These are phyloP conservation scores for Daldinia eschscholtzii DNA, from an alignment of 2,329 filamentous ascomycete species.

Conservation along the genomic window DNA sequence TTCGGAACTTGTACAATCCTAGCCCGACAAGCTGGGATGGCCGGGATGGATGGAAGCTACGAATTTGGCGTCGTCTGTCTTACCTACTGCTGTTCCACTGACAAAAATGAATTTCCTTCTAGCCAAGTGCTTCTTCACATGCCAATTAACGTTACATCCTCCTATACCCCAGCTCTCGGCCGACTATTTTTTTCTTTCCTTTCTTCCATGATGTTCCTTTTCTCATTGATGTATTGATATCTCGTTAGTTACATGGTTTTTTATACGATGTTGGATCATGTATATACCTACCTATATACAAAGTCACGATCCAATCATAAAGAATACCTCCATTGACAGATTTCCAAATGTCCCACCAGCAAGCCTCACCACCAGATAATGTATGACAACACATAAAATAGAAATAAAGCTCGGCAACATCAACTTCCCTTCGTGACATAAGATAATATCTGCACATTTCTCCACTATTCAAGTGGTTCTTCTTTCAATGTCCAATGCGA, in stretches of 20 bases:
- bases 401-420: slow-evolving; percentile 5
- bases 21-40: not conserved
- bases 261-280: not conserved
- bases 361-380: slow-evolving; percentile 15
- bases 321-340: not conserved
- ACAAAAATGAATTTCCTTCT: slow-evolving; percentile 12
- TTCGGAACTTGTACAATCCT: slow-evolving; percentile 5
- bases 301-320: slow-evolving; percentile 7
- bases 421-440: not conserved
- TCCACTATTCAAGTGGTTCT: slow-evolving; percentile 22
- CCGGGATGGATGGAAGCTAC: not conserved
- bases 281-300: slow-evolving; percentile 1
- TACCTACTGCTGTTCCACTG: not conserved
- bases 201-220: not conserved
- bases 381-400: slow-evolving; percentile 2
- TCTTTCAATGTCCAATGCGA: slow-evolving; percentile 21
- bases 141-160: slow-evolving; percentile 39
- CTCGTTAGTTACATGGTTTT: not conserved
- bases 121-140: slow-evolving; percentile 36
- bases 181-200: slow-evolving; percentile 13
- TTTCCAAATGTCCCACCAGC: not conserved
- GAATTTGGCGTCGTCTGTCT: slow-evolving; percentile 2
- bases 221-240: not conserved
- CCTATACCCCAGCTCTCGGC: slow-evolving; percentile 8
- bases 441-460: slow-evolving; percentile 13